Conservation (phyloP, 2,329 filamentous ascomycete genomes). For the Setomelanomma holmii region DNA sequence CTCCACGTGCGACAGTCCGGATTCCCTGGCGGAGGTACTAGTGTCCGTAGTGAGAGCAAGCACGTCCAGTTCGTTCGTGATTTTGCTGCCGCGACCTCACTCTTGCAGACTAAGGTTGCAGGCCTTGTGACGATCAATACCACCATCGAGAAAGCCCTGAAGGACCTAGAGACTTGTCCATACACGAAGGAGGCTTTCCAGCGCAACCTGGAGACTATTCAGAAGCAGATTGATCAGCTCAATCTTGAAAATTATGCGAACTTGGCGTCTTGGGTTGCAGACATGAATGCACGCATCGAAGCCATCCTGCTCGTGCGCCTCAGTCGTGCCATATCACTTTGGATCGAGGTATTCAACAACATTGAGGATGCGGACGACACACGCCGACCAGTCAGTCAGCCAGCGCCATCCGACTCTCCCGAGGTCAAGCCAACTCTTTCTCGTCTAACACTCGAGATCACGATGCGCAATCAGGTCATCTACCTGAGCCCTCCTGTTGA, state of each 20-base stretch:
- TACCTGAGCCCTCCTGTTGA: constrained; percentile 94
- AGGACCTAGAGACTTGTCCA: constrained; percentile 82
- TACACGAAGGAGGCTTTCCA: constrained; percentile 85
- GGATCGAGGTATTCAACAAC: constrained; percentile 82
- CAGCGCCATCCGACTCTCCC: constrained; percentile 54
- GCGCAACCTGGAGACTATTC: constrained; percentile 80
- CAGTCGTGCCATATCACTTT: constrained; percentile 81
- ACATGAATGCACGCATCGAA: constrained; percentile 87
- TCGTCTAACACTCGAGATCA: constrained; percentile 85
- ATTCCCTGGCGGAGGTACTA: constrained; percentile 66
- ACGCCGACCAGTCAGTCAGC: constrained; percentile 34
- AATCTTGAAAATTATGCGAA: constrained; percentile 97
- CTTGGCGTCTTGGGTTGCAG: constrained; percentile 84
- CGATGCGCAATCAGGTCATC: constrained; percentile 97
- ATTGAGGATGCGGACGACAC: constrained; percentile 43
- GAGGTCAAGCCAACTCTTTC: constrained; percentile 67
- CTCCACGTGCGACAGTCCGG: constrained; percentile 74
- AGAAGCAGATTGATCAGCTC: constrained; percentile 92
- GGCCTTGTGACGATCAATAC: constrained; percentile 79
- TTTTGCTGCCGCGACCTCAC: constrained; percentile 84
- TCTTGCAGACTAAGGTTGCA: constrained; percentile 86
- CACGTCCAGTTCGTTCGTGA: constrained; percentile 97
- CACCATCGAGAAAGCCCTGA: constrained; percentile 80
- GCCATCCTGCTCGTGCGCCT: constrained; percentile 79
- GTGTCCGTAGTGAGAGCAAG: constrained; percentile 75